Evolutionary conservation across 208 protist genomes (phyloP).

Genomic region (Trypanosoma grayi): DNA sequence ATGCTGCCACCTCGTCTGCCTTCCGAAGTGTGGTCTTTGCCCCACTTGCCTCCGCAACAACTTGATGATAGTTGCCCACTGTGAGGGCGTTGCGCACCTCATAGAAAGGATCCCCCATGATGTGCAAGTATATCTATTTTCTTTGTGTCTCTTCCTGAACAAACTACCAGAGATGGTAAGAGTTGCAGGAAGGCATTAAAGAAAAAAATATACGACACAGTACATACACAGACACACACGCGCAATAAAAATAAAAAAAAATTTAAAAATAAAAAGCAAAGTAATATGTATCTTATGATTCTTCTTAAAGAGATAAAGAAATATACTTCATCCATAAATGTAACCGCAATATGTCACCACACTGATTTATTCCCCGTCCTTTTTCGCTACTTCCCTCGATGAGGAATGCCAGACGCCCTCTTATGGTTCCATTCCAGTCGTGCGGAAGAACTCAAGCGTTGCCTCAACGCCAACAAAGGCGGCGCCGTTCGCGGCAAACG

Average conservation of each 20-base stretch:
- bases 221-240: background rate
- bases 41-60: slow-evolving; percentile 62
- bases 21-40: slow-evolving; percentile 36
- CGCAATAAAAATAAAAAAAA: background rate
- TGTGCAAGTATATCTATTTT: background rate
- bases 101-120: slow-evolving; percentile 81
- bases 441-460: slow-evolving; percentile 23
- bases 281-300: background rate
- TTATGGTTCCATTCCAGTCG: slow-evolving; percentile 7
- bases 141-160: too few species aligned
- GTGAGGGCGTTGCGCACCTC: slow-evolving; percentile 82
- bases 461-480: slow-evolving; percentile 27
- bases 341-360: background rate
- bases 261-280: background rate
- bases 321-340: too few species aligned
- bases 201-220: background rate
- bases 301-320: too few species aligned
- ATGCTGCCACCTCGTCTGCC: slow-evolving; percentile 46
- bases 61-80: slow-evolving; percentile 84
- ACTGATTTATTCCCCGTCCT: too few species aligned
- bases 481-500: slow-evolving; percentile 23
- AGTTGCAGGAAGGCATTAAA: background rate
- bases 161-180: background rate
- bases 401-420: too few species aligned
- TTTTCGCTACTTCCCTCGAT: too few species aligned